These are phyloP conservation scores for Lavandula angustifolia DNA, from an alignment of 257 asterid species.

Conservation along the genomic window DNA sequence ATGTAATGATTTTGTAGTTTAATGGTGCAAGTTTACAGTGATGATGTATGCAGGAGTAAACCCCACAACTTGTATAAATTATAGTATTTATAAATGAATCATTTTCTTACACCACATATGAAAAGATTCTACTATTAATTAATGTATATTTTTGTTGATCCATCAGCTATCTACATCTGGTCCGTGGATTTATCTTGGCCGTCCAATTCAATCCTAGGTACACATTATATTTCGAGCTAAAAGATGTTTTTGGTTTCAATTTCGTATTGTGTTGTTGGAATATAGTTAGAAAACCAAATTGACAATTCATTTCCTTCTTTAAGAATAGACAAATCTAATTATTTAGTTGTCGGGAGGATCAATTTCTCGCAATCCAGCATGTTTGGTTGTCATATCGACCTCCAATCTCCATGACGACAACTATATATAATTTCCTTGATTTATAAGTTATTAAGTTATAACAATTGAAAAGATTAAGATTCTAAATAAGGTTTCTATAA, in stretches of 20 bases:
- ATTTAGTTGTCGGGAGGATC: too few relatives aligned
- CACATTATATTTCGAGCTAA: neutral
- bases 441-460: too few relatives aligned
- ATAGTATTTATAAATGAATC: neutral
- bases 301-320: too few relatives aligned
- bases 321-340: too few relatives aligned
- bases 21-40: neutral
- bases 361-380: too few relatives aligned
- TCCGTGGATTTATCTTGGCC: slow-evolving; percentile 13
- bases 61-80: neutral
- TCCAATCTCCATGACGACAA: too few relatives aligned
- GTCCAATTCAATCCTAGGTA: neutral
- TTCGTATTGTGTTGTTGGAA: too few relatives aligned
- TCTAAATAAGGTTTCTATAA: too few relatives aligned
- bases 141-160: slow-evolving; percentile 3
- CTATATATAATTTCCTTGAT: too few relatives aligned
- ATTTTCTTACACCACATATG: slow-evolving; percentile 25
- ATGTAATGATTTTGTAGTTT: neutral
- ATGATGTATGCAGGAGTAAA: slow-evolving; percentile 10
- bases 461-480: too few relatives aligned
- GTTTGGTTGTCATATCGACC: too few relatives aligned
- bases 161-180: slow-evolving; percentile 9
- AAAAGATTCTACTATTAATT: slow-evolving; percentile 25
- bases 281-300: too few relatives aligned
- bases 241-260: neutral